phyloP scores from a whole-genome alignment of 331 rosid species.

The Saraca asoca region DNA sequence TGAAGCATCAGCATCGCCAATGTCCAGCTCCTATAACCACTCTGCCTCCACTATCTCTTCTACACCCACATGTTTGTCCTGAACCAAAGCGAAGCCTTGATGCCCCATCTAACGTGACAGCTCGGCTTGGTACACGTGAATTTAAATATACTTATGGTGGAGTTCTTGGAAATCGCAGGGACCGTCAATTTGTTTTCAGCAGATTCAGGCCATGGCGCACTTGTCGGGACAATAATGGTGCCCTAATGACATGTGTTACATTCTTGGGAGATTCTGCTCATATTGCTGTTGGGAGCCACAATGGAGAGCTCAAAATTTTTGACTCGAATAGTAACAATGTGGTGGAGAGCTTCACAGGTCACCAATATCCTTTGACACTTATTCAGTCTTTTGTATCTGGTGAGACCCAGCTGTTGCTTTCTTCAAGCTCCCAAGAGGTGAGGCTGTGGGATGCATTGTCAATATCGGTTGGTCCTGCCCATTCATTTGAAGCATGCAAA shows the following conservation, averaged over 20 bases:
- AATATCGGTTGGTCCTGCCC: conserved; percentile 72
- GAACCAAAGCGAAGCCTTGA: conserved; percentile 93
- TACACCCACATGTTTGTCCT: conserved; percentile 94
- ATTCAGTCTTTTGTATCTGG: conserved; percentile 75
- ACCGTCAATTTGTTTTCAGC: conserved; percentile 93
- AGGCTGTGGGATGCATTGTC: conserved; percentile 84
- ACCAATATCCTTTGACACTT: conserved; percentile 81
- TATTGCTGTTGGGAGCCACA: conserved; percentile 86
- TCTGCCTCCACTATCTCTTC: conserved; percentile 91
- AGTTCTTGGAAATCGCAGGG: conserved; percentile 90
- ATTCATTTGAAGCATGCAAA: conserved; percentile 90
- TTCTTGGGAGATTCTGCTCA: conserved; percentile 85
- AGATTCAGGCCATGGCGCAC: conserved; percentile 98
- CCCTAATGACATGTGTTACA: conserved; percentile 84
- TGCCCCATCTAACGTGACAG: conserved; percentile 88
- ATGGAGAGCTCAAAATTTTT: conserved; percentile 86
- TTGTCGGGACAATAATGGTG: conserved; percentile 79
- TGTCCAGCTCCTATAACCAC: conserved; percentile 99
- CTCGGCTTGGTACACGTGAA: conserved; percentile 90
- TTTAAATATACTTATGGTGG: conserved; percentile 79
- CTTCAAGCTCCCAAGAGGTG: conserved; percentile 87
- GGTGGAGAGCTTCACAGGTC: conserved; percentile 82
- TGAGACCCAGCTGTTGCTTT: conserved; percentile 78
- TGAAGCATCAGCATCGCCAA: conserved; percentile 99
- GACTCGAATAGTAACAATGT: conserved; percentile 71